A percentile compares a stretch with the other conserved stretches of the same genome.
Conservation (phyloP, 2,329 filamentous ascomycete genomes). For the Colletotrichum acutatum region DNA sequence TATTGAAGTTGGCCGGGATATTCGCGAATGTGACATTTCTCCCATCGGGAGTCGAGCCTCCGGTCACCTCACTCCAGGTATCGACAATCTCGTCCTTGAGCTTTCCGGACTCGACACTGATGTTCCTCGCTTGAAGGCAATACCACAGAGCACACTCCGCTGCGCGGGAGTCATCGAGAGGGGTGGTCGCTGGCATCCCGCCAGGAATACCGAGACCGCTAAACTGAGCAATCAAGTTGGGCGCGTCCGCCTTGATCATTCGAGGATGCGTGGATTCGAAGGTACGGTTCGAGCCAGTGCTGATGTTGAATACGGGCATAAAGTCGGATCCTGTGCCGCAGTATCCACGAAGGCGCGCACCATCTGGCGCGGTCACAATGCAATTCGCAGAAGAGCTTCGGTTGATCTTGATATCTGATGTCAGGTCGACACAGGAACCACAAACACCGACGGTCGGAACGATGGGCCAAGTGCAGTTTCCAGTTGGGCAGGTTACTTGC, state of each 20-base stretch:
- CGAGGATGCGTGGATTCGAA: neutral
- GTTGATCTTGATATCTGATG: slow-evolving; percentile 6
- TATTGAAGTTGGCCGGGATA: neutral
- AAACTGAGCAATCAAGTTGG: slow-evolving; percentile 23
- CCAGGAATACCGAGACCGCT: neutral
- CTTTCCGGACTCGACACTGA: slow-evolving; percentile 43
- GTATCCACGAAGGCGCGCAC: neutral
- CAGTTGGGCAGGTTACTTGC: slow-evolving; percentile 44
- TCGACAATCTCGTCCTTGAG: slow-evolving; percentile 39
- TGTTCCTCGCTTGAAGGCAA: slow-evolving; percentile 46
- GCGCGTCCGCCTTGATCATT: neutral
- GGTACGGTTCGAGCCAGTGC: neutral
- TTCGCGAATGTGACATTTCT: neutral
- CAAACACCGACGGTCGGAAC: slow-evolving; percentile 48
- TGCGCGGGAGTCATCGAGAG: slow-evolving; percentile 36
- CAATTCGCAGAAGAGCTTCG: neutral
- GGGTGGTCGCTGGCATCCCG: neutral
- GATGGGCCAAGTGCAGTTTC: slow-evolving; percentile 49
- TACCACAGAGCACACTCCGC: slow-evolving; percentile 49
- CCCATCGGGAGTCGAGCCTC: neutral
- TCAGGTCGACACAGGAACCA: slow-evolving; percentile 41
- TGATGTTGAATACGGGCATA: neutral
- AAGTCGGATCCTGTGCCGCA: slow-evolving; percentile 4
- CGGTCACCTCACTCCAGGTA: slow-evolving; percentile 41
- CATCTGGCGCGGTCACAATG: neutral